These are phyloP conservation scores for Cicer arietinum DNA, from an alignment of 306 rosid species.

Conservation along the genomic window DNA sequence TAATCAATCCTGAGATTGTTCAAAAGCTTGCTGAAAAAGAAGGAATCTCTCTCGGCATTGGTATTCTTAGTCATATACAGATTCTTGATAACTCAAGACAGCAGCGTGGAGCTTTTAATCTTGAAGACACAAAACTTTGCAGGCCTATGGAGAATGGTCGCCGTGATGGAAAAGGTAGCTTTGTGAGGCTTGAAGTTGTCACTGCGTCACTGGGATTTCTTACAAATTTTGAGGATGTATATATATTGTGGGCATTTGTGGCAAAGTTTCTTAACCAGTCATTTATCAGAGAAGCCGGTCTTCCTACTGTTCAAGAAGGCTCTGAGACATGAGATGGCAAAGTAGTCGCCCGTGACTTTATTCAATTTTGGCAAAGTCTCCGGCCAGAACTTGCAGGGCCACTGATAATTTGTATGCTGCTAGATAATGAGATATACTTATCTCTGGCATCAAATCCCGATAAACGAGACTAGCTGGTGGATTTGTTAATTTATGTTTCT, in stretches of 20 bases:
- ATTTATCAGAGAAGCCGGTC: conserved; percentile 68
- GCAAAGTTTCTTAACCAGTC: conserved; percentile 83
- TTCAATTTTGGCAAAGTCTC: conserved; percentile 38
- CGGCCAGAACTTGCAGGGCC: no score
- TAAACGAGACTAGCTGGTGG: conserved; percentile 48
- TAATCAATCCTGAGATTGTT: conserved; percentile 85
- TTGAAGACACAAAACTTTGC: conserved; percentile 74
- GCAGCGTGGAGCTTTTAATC: conserved; percentile 52
- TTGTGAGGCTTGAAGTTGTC: conserved; percentile 82
- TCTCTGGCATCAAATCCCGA: conserved; percentile 42
- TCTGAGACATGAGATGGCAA: conserved; percentile 55
- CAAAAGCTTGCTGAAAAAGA: conserved; percentile 93
- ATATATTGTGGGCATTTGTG: conserved; percentile 91
- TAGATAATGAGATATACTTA: conserved; percentile 33
- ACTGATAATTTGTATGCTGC: conserved; percentile 40
- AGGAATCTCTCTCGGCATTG: conserved; percentile 86
- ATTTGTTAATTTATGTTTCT: conserved; percentile 73
- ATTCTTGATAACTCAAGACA: conserved; percentile 68
- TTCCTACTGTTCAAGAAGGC: conserved; percentile 80
- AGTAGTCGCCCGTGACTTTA: background rate
- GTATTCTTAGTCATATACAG: conserved; percentile 83
- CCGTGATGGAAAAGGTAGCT: conserved; percentile 63
- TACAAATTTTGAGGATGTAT: conserved; percentile 91
- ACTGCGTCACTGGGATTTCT: conserved; percentile 89
- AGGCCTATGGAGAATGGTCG: conserved; percentile 81